These are phyloP conservation scores for Fusarium sp. DNA, from an alignment of 2,329 filamentous ascomycete genomes.

Conservation along the genomic window DNA sequence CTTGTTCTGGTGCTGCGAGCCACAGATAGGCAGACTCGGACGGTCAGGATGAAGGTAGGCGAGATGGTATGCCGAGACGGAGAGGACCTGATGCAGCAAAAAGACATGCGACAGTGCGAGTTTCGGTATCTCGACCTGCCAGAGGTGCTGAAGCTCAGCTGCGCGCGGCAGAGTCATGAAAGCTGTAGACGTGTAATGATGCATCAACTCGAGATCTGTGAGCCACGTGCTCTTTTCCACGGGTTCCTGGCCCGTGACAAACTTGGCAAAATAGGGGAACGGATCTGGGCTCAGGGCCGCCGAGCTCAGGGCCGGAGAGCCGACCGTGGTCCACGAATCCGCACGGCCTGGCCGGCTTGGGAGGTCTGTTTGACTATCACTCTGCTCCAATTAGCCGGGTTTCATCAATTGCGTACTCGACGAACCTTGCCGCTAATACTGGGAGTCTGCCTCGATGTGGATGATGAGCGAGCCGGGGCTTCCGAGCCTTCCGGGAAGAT, in stretches of 20 bases:
- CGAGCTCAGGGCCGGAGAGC: conserved; percentile 1
- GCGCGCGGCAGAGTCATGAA: conserved; percentile 52
- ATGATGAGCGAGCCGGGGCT: conserved; percentile 5
- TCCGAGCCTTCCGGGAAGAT: conserved; percentile 44
- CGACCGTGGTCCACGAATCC: conserved; percentile 2
- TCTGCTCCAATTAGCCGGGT: neutral
- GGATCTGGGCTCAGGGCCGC: conserved; percentile 31
- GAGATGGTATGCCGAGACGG: conserved; percentile 51
- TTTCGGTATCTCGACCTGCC: conserved; percentile 50
- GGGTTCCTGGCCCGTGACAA: conserved; percentile 35
- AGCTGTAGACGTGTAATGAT: conserved; percentile 53
- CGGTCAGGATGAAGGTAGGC: conserved; percentile 47
- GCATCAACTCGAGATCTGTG: conserved; percentile 56
- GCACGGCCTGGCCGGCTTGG: neutral
- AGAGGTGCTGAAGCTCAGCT: conserved; percentile 46
- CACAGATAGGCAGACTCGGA: conserved; percentile 43
- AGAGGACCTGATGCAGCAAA: conserved; percentile 53
- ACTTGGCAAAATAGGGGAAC: conserved; percentile 44
- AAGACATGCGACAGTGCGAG: conserved; percentile 49
- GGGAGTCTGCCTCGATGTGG: conserved; percentile 20
- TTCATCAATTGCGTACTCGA: neutral
- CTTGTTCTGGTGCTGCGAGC: conserved; percentile 53
- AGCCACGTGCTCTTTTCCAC: conserved; percentile 49
- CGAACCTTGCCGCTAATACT: conserved; percentile 2
- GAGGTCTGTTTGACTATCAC: conserved; percentile 11